Conservation (phyloP, 1,284 basidiomycete species). For the Volvariella surrecta region DNA sequence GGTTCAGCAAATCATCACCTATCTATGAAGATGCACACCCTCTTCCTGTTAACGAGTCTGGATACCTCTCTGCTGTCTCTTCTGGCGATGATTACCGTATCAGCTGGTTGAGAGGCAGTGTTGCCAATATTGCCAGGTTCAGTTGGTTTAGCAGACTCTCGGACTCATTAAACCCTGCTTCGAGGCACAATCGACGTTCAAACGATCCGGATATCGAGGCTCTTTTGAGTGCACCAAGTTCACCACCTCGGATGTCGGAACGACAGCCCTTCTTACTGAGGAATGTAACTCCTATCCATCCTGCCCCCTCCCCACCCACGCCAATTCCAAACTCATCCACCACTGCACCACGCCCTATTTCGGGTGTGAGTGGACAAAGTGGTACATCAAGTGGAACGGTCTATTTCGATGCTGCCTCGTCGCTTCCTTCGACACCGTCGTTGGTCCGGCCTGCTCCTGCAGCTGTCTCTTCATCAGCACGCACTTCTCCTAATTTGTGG, state of each 20-base stretch:
- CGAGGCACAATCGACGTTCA: too few species aligned
- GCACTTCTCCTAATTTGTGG: slow-evolving; percentile 5
- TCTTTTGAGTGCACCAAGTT: slow-evolving; percentile 12
- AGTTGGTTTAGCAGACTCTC: slow-evolving; percentile 40
- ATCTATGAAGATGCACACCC: too few species aligned
- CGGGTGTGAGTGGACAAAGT: slow-evolving; percentile 44
- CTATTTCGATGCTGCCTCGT: slow-evolving; percentile 51
- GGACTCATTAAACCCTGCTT: slow-evolving; percentile 15
- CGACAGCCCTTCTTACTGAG: slow-evolving; percentile 3
- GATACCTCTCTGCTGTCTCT: too few species aligned
- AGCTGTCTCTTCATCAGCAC: slow-evolving; percentile 25
- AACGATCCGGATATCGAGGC: slow-evolving; percentile 14
- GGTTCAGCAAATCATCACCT: too few species aligned
- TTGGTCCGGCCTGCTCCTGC: slow-evolving; percentile 35
- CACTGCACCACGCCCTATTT: slow-evolving; percentile 38
- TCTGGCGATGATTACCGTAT: too few species aligned
- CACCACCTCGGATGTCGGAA: slow-evolving; percentile 15
- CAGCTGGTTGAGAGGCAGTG: slow-evolving; percentile 21
- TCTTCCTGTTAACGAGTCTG: too few species aligned
- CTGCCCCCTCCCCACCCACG: slow-evolving; percentile 25
- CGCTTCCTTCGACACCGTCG: slow-evolving; percentile 35
- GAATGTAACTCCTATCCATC: background rate
- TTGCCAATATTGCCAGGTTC: slow-evolving; percentile 35
- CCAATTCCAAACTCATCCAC: slow-evolving; percentile 16
- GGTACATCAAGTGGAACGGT: slow-evolving; percentile 43